Base-by-base conservation (phyloP, 2,329 filamentous ascomycete genomes). In the Aureobasidium sp. region DNA sequence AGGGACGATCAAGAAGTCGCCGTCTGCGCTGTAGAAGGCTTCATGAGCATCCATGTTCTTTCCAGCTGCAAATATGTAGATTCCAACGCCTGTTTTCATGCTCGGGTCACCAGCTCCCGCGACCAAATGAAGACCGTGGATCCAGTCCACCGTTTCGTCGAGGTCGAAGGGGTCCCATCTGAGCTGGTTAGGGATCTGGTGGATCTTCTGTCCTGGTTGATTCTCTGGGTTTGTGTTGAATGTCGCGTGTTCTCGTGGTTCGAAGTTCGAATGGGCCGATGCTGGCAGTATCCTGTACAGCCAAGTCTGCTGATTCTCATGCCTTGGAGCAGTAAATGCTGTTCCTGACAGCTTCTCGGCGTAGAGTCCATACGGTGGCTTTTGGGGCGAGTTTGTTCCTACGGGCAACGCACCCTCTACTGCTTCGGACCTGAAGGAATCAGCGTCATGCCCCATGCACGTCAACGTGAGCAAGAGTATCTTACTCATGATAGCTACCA, bases 21-120 rank as follows among this genome's bases (percentile, higher is more conserved):
- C 86, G 63, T 89, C 86, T 0, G 90, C 87, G 3, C 88, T 92
- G 79, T 93, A 95, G 72, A 92, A 95, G 0, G 90, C 90, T 54
- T 87, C 80, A 42, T 83, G 82, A n/a, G 80, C 76, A 53, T 80
- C 79, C 91, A 96, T 96, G 70, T 86, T 85, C 71, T 83, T 86
- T 22, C 89, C 89, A 0, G 88, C 89, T 1, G 88, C 87, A 70
- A 90, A 96, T 62, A 94, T 84, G 73, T 89, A 86, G 64, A 94
- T 91, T 24, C 89, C 91, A 45, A 95, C 68, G 0, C 91, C 91
- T 19, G 83, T 79, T 75, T 96, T 96, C 72, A 88, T 81, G 0
- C 87, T 87, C 0, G 90, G 86, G 68, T 94, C 88, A 17, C 91
- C 91, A 0, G 90, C 85, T 3, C 90, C 90, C 1, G 89, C 90